A percentile compares a stretch with the other conserved stretches of the same genome.
These are phyloP conservation scores for Trichoderma polysporum DNA, from an alignment of 2,329 filamentous ascomycete genomes.

Conservation along the genomic window DNA sequence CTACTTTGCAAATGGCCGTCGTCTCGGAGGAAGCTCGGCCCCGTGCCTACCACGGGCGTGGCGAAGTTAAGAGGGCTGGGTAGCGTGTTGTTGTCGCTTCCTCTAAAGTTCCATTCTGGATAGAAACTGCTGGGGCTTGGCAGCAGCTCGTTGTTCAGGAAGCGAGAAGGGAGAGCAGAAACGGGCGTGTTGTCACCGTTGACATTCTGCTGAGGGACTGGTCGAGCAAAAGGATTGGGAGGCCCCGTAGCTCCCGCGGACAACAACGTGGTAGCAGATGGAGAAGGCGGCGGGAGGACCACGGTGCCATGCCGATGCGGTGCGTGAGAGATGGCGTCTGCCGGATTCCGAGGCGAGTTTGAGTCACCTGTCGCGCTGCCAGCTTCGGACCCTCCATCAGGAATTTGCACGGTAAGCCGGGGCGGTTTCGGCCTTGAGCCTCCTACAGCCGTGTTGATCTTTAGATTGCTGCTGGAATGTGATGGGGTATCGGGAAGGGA, in stretches of 20 bases:
- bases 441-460: constrained; percentile 52
- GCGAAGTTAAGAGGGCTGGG: constrained; percentile 92
- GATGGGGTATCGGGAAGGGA: constrained; percentile 68
- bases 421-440: constrained; percentile 74
- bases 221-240: constrained; percentile 92
- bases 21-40: constrained; percentile 63
- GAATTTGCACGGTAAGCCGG: constrained; percentile 89
- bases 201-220: constrained; percentile 68
- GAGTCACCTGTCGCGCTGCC: constrained; percentile 74
- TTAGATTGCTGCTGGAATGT: constrained; percentile 74
- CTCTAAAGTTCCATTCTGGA: constrained; percentile 78
- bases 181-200: constrained; percentile 68
- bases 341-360: constrained; percentile 60
- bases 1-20: constrained; percentile 38
- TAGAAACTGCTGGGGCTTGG: constrained; percentile 93
- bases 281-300: constrained; percentile 88
- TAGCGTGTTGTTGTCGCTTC: constrained; percentile 76
- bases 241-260: constrained; percentile 91
- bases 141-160: constrained; percentile 82
- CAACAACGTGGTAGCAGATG: constrained; percentile 78
- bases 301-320: constrained; percentile 58
- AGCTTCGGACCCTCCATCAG: constrained; percentile 79
- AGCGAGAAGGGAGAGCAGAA: constrained; percentile 89
- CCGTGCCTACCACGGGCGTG: constrained; percentile 68
- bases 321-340: constrained; percentile 57